Base-by-base conservation (phyloP, 805 yeast genomes). In the Wickerhamomyces xylosicus region DNA sequence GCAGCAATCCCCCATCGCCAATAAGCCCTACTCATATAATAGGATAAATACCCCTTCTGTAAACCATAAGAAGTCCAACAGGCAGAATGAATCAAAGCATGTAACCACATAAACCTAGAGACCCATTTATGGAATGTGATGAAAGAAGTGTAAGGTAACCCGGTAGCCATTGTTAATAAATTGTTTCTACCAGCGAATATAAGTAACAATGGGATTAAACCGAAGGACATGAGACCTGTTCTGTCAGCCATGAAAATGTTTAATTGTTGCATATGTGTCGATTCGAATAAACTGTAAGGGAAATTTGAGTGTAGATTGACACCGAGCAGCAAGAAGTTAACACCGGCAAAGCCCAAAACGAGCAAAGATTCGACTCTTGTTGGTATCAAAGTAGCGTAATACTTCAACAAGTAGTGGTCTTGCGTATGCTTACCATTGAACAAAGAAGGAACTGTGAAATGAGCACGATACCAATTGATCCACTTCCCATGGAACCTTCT, bases 121-220 rank as follows among this genome's bases (percentile, higher is more conserved):
- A 66, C 58, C 77, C 80, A 78, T 56, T 73, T 78, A 58, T 85
- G 95, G 52, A 73, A 72, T 29, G 67, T 58, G 44, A 79, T 69
- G 59, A 83, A 79, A 3, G 80, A 67, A 5, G 79, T 62, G 48
- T 72, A 78, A 4, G 76, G 64, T 66, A 85, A 67, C 8, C 85
- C 84, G 0, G 90, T 74, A 8, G 78, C 38, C 49, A 59, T 61
- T 42, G 69, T 71, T 44, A 83, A 53, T 29, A 84, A 62, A 54
- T 79, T 84, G 58, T 81, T 84, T 47, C 94, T 63, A 14, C 86
- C 82, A 5, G 85, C 79, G 52, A 83, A 76, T 31, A 82, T 55
- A 22, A 77, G 64, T 29, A 77, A 50, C 9, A 70, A 48, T 1
- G 92, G 90, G 39, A 78, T 39, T 25, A 57, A 50, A 2, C 61